A percentile compares a stretch with the other conserved stretches of the same genome.
phyloP scores from a whole-genome alignment of 768 basidiomycete species.

The Cystobasidium ongulense region DNA sequence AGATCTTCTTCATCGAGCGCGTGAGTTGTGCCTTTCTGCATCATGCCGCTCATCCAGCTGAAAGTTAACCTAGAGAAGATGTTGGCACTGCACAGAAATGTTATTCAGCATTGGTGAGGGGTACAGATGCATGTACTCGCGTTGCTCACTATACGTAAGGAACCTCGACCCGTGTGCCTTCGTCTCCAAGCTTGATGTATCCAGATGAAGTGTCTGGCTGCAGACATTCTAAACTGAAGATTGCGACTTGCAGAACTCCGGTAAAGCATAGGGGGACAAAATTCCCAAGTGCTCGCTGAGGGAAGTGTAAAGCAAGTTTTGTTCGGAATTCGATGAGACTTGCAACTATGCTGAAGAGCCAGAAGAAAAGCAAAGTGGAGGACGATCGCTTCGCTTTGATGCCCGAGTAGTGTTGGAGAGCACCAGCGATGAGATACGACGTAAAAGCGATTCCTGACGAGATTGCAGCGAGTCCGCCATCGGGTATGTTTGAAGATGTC shows the following conservation, averaged over 20 bases:
- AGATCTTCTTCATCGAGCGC: constrained; percentile 80
- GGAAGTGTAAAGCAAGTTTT: constrained; percentile 36
- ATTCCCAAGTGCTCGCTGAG: constrained; percentile 30
- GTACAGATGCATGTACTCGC: constrained; percentile 33
- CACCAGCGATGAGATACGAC: not conserved
- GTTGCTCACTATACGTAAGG: constrained; percentile 9
- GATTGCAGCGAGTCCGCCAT: not conserved
- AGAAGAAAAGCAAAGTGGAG: constrained; percentile 66
- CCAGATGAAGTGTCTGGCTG: constrained; percentile 53
- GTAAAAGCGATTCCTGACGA: constrained; percentile 13
- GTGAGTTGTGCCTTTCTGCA: constrained; percentile 46
- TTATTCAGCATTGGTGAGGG: too few species aligned
- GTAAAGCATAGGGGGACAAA: constrained; percentile 46
- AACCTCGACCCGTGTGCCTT: constrained; percentile 24
- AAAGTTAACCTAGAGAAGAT: constrained; percentile 54
- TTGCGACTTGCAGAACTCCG: constrained; percentile 50
- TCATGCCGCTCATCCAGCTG: constrained; percentile 72
- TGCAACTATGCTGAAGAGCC: constrained; percentile 59
- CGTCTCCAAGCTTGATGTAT: constrained; percentile 32
- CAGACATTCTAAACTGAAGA: constrained; percentile 60
- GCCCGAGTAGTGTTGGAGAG: constrained; percentile 14
- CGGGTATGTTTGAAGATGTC: not conserved
- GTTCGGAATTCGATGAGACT: constrained; percentile 60
- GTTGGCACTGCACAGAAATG: constrained; percentile 42
- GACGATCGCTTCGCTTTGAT: constrained; percentile 34